A percentile compares a stretch with the other conserved stretches of the same genome.
phyloP scores from a whole-genome alignment of 1,284 basidiomycete species.

The Chiua sp. region DNA sequence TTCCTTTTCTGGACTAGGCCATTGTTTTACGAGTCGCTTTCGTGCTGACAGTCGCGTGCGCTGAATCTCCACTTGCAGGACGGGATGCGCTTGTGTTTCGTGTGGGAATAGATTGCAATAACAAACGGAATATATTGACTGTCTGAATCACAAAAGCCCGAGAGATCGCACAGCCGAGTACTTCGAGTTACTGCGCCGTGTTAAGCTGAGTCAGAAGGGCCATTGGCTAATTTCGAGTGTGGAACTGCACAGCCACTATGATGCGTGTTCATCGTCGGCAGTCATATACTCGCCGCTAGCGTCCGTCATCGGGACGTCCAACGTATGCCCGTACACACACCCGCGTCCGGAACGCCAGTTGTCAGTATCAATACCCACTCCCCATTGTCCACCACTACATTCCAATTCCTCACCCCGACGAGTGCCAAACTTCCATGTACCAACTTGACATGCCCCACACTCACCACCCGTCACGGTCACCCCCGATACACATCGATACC shows the following conservation, averaged over 20 bases:
- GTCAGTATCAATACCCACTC: not conserved
- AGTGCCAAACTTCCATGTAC: not conserved
- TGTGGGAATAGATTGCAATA: no score
- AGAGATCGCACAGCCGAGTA: no score
- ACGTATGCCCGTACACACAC: slow-evolving; percentile 18
- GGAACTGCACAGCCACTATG: slow-evolving; percentile 21
- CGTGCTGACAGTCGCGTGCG: not conserved
- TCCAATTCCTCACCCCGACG: no score
- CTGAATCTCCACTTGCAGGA: not conserved
- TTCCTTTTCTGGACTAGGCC: slow-evolving; percentile 14
- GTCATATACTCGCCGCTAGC: not conserved
- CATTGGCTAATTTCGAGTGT: not conserved
- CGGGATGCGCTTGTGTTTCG: no score
- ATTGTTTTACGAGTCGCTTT: slow-evolving; percentile 7
- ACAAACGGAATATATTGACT: no score
- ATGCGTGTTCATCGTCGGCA: not conserved
- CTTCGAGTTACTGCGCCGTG: no score
- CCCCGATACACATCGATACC: slow-evolving; percentile 17
- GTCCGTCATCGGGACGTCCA: slow-evolving; percentile 1
- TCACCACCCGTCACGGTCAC: slow-evolving; percentile 21
- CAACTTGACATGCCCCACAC: slow-evolving; percentile 7
- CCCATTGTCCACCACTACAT: slow-evolving; percentile 6
- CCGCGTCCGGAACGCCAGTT: not conserved
- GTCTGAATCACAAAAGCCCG: no score
- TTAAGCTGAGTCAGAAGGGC: slow-evolving; percentile 5